A percentile compares a stretch with the other conserved stretches of the same genome.
Evolutionary conservation across 306 rosid genomes (phyloP).

Genomic region (Rosa multiflora): DNA sequence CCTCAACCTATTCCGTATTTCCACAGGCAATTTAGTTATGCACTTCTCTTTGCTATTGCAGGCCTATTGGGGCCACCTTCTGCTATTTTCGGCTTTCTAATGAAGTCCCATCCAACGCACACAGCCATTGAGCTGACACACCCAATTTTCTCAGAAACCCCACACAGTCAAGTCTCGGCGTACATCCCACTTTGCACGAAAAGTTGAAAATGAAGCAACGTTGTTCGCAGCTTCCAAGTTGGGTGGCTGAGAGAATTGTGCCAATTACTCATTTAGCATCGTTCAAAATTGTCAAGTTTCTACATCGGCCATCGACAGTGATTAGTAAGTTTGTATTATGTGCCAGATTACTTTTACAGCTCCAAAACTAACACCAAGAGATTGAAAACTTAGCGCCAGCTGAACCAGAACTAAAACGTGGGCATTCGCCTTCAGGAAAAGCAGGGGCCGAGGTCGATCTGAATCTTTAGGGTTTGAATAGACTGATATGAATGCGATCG

Average conservation of each 20-base stretch:
- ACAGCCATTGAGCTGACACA: no score
- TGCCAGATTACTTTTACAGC: background rate
- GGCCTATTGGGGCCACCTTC: no score
- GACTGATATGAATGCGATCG: background rate
- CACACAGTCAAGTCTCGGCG: background rate
- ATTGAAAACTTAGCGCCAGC: background rate
- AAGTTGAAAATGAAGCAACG: background rate
- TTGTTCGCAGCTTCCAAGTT: background rate
- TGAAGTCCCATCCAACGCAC: no score
- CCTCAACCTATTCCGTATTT: no score
- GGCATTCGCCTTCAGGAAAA: background rate
- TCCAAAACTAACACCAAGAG: background rate
- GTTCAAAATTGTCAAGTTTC: background rate
- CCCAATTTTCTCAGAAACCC: no score
- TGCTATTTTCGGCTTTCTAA: no score
- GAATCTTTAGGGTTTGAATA: background rate
- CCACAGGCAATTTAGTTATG: no score
- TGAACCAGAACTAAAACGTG: background rate
- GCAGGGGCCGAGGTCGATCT: background rate
- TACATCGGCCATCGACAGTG: background rate
- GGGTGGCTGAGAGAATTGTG: background rate
- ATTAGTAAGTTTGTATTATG: background rate
- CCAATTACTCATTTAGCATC: background rate
- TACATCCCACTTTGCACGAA: background rate
- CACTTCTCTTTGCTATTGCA: no score